Percentiles rank a stretch among this genome's conserved stretches.
phyloP scores from a whole-genome alignment of 2,329 filamentous ascomycete genomes.

The Myriosclerotinia curreyana region DNA sequence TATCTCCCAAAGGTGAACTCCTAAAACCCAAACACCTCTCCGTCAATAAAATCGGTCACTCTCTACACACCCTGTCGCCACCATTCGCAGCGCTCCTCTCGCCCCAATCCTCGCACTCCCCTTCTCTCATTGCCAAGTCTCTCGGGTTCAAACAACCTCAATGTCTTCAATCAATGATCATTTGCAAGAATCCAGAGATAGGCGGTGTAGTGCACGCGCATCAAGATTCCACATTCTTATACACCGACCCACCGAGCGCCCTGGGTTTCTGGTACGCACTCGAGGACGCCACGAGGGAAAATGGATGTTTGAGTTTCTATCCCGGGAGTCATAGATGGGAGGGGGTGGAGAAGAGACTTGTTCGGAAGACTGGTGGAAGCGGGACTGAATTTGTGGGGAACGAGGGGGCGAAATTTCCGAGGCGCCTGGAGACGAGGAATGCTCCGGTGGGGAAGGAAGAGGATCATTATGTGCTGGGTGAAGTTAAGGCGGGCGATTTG shows the following conservation, averaged over 20 bases:
- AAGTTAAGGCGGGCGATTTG: conserved; percentile 86
- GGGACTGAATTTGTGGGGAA: conserved; percentile 74
- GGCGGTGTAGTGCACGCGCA: conserved; percentile 88
- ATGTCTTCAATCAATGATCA: conserved; percentile 90
- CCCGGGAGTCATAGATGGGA: conserved; percentile 76
- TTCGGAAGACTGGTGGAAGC: conserved; percentile 53
- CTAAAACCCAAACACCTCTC: conserved; percentile 76
- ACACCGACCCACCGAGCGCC: conserved; percentile 82
- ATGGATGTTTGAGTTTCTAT: conserved; percentile 86
- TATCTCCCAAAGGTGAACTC: conserved; percentile 62
- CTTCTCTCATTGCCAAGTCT: conserved; percentile 46
- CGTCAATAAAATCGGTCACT: conserved; percentile 87
- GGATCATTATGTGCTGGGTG: conserved; percentile 67
- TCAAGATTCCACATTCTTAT: conserved; percentile 89
- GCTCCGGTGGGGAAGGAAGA: conserved; percentile 23
- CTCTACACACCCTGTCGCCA: conserved; percentile 65
- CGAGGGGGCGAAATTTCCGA: conserved; percentile 62
- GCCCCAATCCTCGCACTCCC: conserved; percentile 42
- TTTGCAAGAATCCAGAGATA: conserved; percentile 97
- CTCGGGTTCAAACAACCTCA: conserved; percentile 48
- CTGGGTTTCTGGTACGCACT: conserved; percentile 98
- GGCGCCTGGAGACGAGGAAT: conserved; percentile 47
- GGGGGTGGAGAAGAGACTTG: conserved; percentile 69
- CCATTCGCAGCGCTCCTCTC: conserved; percentile 59
- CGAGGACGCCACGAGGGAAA: conserved; percentile 82